These are phyloP conservation scores for Fomitopsis serialis DNA, from an alignment of 768 basidiomycete genomes.

Conservation along the genomic window DNA sequence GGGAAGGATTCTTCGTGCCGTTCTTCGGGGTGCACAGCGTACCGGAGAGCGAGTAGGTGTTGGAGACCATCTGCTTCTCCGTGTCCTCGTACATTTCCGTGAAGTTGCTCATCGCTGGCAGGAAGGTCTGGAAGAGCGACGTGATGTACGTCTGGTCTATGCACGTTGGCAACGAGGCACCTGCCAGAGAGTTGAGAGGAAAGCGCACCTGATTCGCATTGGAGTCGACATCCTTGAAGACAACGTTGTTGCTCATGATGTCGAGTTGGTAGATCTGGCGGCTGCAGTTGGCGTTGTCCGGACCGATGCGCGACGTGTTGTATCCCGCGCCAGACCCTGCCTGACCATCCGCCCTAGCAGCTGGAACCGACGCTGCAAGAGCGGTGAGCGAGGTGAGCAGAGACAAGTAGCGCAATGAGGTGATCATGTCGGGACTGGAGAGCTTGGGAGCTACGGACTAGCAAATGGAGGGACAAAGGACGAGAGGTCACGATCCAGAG, in stretches of 20 bases:
- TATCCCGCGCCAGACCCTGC: conserved; percentile 2
- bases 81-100: conserved; percentile 7
- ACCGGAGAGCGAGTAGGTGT: conserved; percentile 13
- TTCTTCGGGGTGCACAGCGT: conserved; percentile 13
- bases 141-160: conserved; percentile 6
- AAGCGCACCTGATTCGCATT: conserved; percentile 8
- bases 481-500: too few relatives aligned
- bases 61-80: conserved; percentile 1
- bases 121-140: conserved; percentile 7
- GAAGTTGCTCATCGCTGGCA: conserved; percentile 6
- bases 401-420: not conserved
- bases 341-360: not conserved
- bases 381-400: not conserved
- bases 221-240: conserved; percentile 8
- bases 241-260: conserved; percentile 10
- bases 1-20: conserved; percentile 7
- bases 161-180: not conserved
- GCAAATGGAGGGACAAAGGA: too few relatives aligned
- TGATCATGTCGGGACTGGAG: too few relatives aligned
- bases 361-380: not conserved
- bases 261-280: conserved; percentile 7
- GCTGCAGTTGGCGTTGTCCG: conserved; percentile 9
- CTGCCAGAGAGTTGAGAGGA: not conserved
- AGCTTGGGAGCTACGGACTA: too few relatives aligned
- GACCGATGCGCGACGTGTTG: conserved; percentile 12